Percentiles rank a stretch among this genome's conserved stretches.
Evolutionary conservation across 73 alveolate genomes (phyloP).

Genomic region (Tetrahymena elliotti): DNA sequence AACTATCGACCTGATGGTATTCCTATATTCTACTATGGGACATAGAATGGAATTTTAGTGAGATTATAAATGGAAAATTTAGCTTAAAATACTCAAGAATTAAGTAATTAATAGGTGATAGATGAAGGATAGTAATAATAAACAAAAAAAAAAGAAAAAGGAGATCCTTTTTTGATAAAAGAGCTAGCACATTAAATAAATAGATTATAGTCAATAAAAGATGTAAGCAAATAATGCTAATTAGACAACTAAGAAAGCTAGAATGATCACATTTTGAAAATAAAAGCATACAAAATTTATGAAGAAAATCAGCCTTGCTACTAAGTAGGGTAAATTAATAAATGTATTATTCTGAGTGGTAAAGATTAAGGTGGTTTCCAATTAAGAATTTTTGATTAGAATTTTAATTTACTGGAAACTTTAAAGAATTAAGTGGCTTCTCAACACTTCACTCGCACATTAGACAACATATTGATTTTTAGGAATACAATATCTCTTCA

Average conservation of each 20-base stretch:
- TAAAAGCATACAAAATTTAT: neutral
- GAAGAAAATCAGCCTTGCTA: neutral
- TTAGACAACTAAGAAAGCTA: neutral
- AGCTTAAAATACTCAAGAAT: neutral
- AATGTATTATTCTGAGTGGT: neutral
- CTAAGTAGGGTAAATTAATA: neutral
- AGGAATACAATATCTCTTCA: neutral
- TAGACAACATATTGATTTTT: neutral
- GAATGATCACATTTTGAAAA: neutral
- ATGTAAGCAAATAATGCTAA: neutral
- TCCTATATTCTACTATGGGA: neutral
- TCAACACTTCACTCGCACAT: neutral
- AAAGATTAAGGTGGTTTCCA: neutral
- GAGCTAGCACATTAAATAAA: neutral
- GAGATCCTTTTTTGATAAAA: neutral
- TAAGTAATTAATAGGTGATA: neutral
- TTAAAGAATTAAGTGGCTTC: neutral
- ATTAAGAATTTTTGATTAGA: neutral
- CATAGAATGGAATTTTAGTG: neutral
- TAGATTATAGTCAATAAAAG: neutral
- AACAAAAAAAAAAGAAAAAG: neutral
- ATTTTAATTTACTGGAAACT: neutral
- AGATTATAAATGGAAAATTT: neutral
- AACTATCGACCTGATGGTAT: neutral
- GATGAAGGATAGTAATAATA: neutral